Conservation (phyloP, 2,329 filamentous ascomycete genomes). For the Xylariaceae sp. region DNA sequence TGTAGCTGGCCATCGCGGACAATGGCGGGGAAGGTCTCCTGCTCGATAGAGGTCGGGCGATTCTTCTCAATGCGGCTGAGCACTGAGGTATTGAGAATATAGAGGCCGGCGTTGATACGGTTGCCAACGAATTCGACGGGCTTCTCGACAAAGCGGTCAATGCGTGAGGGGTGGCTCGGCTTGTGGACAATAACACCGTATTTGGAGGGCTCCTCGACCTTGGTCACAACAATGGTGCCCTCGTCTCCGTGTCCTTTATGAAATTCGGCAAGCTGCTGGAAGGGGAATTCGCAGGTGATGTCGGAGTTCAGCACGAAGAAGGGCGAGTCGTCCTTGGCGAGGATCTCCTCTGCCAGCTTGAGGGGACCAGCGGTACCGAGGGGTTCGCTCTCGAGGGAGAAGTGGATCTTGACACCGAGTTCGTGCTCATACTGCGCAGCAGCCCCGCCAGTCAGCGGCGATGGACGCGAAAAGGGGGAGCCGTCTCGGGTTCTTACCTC, state of each 20-base stretch:
- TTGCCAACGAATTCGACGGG: constrained; percentile 97
- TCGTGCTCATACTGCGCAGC: constrained; percentile 68
- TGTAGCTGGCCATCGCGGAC: constrained; percentile 83
- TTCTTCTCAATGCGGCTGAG: constrained; percentile 82
- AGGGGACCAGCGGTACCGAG: constrained; percentile 91
- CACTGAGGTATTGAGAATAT: constrained; percentile 91
- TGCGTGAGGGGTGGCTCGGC: constrained; percentile 79
- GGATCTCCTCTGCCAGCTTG: constrained; percentile 87
- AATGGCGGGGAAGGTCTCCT: constrained; percentile 96
- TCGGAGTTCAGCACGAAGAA: constrained; percentile 99
- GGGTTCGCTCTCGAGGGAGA: constrained; percentile 93
- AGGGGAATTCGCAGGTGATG: constrained; percentile 96
- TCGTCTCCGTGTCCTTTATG: constrained; percentile 90
- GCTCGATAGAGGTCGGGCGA: constrained; percentile 93
- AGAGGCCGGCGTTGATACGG: constrained; percentile 97
- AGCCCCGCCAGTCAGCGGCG: constrained; percentile 4
- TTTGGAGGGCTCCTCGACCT: constrained; percentile 98
- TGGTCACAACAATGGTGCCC: constrained; percentile 96
- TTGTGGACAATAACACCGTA: constrained; percentile 99
- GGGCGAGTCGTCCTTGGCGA: constrained; percentile 86
- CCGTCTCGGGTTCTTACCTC: constrained; percentile 51
- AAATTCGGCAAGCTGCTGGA: constrained; percentile 81
- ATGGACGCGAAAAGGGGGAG: constrained; percentile 3
- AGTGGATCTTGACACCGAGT: constrained; percentile 92
- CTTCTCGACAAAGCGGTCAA: constrained; percentile 99